Percentiles rank a stretch among this genome's conserved stretches.
These are phyloP conservation scores for Teratosphaeria epicoccoides DNA, from an alignment of 2,329 filamentous ascomycete genomes.

Conservation along the genomic window DNA sequence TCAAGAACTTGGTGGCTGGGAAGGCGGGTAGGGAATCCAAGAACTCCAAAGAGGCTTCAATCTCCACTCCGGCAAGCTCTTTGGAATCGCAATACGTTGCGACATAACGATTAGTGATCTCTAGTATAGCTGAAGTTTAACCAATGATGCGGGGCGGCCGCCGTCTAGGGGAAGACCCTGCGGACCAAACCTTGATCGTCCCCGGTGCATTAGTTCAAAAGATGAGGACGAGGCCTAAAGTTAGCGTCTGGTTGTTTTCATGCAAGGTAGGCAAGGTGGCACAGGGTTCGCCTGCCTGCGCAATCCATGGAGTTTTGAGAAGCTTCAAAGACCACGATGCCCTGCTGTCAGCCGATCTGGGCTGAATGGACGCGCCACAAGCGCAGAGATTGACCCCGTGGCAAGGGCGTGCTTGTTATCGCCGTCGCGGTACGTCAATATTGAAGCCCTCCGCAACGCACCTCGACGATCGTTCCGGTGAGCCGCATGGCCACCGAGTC, in stretches of 20 bases:
- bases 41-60: no score
- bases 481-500: no score
- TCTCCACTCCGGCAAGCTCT: no score
- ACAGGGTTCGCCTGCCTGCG: background rate
- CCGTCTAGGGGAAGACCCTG: background rate
- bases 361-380: background rate
- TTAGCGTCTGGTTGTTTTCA: background rate
- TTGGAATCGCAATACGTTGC: no score
- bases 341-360: background rate
- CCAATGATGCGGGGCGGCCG: no score
- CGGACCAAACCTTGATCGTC: background rate
- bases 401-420: background rate
- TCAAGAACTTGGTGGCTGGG: background rate
- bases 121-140: background rate
- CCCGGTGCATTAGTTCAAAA: background rate
- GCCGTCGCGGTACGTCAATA: no score
- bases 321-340: background rate
- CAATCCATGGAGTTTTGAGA: background rate
- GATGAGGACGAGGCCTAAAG: background rate
- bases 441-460: no score
- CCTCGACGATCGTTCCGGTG: no score
- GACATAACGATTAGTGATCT: background rate
- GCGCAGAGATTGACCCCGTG: background rate
- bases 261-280: background rate
- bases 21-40: background rate